Evolutionary conservation across 371 early-diverging fungal genomes (phyloP).

Genomic region (Apophysomyces trapeziformis): DNA sequence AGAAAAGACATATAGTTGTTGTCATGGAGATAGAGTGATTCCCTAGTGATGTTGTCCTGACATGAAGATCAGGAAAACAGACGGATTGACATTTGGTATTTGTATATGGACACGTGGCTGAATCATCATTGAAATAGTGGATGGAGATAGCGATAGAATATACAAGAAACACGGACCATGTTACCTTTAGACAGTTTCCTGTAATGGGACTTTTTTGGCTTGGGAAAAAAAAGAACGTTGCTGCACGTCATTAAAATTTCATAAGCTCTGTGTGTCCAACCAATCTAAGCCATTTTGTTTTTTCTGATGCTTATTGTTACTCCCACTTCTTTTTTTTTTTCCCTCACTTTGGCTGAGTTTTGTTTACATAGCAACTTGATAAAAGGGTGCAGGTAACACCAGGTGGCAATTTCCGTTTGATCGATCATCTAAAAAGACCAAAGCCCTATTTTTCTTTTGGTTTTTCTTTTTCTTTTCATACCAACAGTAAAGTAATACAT

Average conservation of each 20-base stretch:
- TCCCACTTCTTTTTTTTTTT: not conserved
- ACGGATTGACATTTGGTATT: not conserved
- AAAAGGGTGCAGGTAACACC: slow-evolving; percentile 8
- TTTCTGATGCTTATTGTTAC: not conserved
- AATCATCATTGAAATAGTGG: not conserved
- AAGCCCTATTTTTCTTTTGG: too few species aligned
- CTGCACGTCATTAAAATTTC: slow-evolving; percentile 9
- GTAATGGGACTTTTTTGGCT: not conserved
- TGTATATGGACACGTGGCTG: slow-evolving; percentile 8
- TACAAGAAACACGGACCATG: not conserved
- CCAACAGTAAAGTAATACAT: too few species aligned
- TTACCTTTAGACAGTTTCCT: slow-evolving; percentile 1
- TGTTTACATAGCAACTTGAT: not conserved
- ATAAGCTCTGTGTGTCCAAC: not conserved
- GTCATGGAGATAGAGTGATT: too few species aligned
- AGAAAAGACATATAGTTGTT: too few species aligned
- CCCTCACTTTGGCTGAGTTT: not conserved
- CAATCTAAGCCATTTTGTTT: not conserved
- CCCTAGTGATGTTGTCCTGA: too few species aligned
- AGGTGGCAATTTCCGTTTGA: slow-evolving; percentile 4
- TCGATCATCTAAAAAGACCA: slow-evolving; percentile 6
- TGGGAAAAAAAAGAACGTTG: not conserved
- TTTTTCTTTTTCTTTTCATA: too few species aligned
- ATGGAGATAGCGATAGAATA: too few species aligned
- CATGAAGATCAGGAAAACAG: too few species aligned